Base-by-base conservation (phyloP, 1,139 yeast species). In the Magnusiomyces tetraspermus region DNA sequence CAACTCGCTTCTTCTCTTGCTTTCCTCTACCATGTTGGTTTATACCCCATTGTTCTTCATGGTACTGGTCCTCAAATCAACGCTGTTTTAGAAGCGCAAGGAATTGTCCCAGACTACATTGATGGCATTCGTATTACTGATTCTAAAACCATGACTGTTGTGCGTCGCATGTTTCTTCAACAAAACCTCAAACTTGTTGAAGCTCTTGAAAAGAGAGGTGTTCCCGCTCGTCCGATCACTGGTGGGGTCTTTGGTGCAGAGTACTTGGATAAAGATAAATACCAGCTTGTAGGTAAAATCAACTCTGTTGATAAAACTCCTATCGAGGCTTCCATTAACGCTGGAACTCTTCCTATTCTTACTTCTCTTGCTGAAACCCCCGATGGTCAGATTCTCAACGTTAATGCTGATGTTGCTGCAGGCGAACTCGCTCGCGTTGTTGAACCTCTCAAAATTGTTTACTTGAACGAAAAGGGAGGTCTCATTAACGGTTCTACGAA, bases 31-130 rank as follows among this genome's bases (percentile, higher is more conserved):
- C 99, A 94, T 67, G 96, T 92, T 54, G 99, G 99, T 8, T 78
- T 92, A 59, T 92, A 90, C 65, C 99, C 99, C 22, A 89, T 92
- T 58, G 96, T 92, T 23, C 77, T 94, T 57, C 99, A 92, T 67
- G 99, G 99, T 44, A 92, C 98, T 1, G 99, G 99, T 26, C 99
- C 99, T 13, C 99, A 92, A 71, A 94, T 92, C 71, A 92, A 92
- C 67, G 95, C 86, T 63, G 79, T 89, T 61, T 77, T 92, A 58
- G 98, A 92, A 70, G 83, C 84, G 50, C 96, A 88, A 69, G 97
- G 97, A 30, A 89, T 94, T 44, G 96, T 87, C 67, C 98, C 99
- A 1, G 90, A 86, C 61, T 92, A 92, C 68, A 85, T 84, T 59
- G 97, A 92, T 66, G 99, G 99, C 17, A 92, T 94, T 63, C 82